Evolutionary conservation across 2,329 filamentous ascomycete species (phyloP).

Genomic region (Cladosporium sphaerospermum): DNA sequence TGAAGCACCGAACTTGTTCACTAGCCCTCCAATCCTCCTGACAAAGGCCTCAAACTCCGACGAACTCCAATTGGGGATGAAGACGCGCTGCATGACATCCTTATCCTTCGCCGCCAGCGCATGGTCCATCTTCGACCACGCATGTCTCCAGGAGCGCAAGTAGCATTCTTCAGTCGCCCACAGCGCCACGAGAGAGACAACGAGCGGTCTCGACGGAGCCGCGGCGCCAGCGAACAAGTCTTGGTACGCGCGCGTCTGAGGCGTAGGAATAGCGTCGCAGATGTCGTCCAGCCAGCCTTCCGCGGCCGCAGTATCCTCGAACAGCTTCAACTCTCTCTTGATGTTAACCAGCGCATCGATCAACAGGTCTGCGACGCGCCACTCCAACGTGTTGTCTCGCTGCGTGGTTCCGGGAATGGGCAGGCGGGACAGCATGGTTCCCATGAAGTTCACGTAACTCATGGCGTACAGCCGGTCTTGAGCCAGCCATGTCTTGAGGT

Average conservation of each 20-base stretch:
- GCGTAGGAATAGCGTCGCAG: constrained; percentile 32
- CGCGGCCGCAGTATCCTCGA: constrained; percentile 53
- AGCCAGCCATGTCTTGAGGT: constrained; percentile 61
- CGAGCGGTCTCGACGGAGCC: constrained; percentile 43
- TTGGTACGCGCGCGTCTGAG: constrained; percentile 41
- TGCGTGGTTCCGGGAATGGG: constrained; percentile 44
- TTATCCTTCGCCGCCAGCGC: constrained; percentile 24
- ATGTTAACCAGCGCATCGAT: constrained; percentile 61
- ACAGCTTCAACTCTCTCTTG: constrained; percentile 59
- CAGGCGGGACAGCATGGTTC: constrained; percentile 56
- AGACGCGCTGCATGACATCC: constrained; percentile 43
- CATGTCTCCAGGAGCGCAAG: constrained; percentile 42
- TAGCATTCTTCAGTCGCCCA: constrained; percentile 66
- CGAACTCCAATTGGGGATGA: constrained; percentile 47
- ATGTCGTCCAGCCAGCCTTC: constrained; percentile 41
- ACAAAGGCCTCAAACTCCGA: constrained; percentile 45
- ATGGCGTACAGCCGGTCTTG: constrained; percentile 68
- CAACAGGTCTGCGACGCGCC: constrained; percentile 54
- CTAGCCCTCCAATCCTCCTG: constrained; percentile 38
- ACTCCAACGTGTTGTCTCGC: constrained; percentile 44
- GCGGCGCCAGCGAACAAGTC: constrained; percentile 54
- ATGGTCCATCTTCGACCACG: constrained; percentile 29
- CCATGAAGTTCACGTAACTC: constrained; percentile 62
- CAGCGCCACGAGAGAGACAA: constrained; percentile 64
- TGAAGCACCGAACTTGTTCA: constrained; percentile 40